Percentiles rank a stretch among this genome's conserved stretches.
Evolutionary conservation across 495 filamentous ascomycete genomes (phyloP).

Genomic region (Penicillium goetzii): DNA sequence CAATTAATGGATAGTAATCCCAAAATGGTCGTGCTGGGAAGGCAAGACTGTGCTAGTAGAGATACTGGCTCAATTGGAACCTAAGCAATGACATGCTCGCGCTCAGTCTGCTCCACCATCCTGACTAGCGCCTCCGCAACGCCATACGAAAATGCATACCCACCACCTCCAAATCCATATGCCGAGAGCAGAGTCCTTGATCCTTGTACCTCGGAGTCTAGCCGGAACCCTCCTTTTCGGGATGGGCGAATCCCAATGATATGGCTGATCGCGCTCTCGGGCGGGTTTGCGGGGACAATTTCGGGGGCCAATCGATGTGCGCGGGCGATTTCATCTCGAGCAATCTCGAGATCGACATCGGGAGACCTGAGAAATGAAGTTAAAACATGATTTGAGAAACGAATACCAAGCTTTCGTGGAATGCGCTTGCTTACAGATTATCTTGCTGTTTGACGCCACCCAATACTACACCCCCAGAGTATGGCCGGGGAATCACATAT

Average conservation of each 20-base stretch:
- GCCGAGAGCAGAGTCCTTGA: constrained; percentile 40
- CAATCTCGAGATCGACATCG: constrained; percentile 44
- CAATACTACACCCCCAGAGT: constrained; percentile 47
- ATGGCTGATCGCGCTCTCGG: constrained; percentile 36
- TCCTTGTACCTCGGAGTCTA: constrained; percentile 39
- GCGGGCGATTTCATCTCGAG: constrained; percentile 46
- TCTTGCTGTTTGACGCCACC: constrained; percentile 52
- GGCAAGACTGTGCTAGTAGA: not conserved
- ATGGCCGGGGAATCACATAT: constrained; percentile 53
- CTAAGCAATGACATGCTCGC: constrained; percentile 37
- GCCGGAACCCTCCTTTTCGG: constrained; percentile 42
- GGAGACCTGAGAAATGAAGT: constrained; percentile 30
- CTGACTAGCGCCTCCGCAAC: constrained; percentile 43
- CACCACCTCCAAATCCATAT: constrained; percentile 50
- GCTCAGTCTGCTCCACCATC: constrained; percentile 46
- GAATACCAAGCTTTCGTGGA: not conserved
- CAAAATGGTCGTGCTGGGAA: no score
- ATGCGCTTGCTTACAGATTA: constrained; percentile 35
- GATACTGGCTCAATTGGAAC: not conserved
- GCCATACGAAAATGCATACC: constrained; percentile 51
- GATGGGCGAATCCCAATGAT: constrained; percentile 50
- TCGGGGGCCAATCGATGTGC: constrained; percentile 46
- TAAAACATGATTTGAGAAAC: not conserved
- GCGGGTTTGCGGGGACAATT: constrained; percentile 42
- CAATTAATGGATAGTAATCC: no score